Evolutionary conservation across 2,329 filamentous ascomycete species (phyloP), one percentile per base, ranked within the genome.

Genomic region (Sarocladiaceae sp.): DNA sequence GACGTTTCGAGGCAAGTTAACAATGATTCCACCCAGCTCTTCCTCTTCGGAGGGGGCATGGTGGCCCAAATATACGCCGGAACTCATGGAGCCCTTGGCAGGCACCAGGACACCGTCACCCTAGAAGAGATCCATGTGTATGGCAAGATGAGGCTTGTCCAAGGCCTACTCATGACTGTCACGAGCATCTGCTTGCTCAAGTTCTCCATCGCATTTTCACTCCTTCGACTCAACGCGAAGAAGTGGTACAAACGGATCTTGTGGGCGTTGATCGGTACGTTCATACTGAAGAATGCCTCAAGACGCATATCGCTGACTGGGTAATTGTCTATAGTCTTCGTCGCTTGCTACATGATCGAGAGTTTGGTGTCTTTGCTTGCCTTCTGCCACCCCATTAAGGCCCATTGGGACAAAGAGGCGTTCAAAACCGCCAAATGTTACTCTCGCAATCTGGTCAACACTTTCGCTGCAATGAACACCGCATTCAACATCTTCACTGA

Each of bases 401-500:
- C 17, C 7, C 39, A 47, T 29, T 52, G 51, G 51, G 42, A 52
- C 13, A 39, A 39, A 20, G 36, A 39, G 18, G 36, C 36, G 8
- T n/a, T 39, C 12, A 39, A 39, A 17, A 39, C 36, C 10, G 36
- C 36, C 11, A 39, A 56, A 58, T 49, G 29, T 17, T 53, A 25
- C 25, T 25, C 40, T 12, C 22, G 17, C 11, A 11, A 25, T 26
- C 18, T 35, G 13, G 47, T 25, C 25, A 35, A 20, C 18, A n/a
- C 18, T 15, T 26, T 37, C 17, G 26, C 20, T 15, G 23, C 33
- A 17, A 31, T 29, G 18, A 46, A 20, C 20, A 25, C 29, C 23
- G 67, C 59, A 3, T 66, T 71, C 60, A 72, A 74, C 52, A 72
- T 74, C 35, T 62, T 66, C 8, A 73, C 71, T n/a, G 71, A 75